Conservation (phyloP, 768 basidiomycete genomes). For the Tulasnella sp. region DNA sequence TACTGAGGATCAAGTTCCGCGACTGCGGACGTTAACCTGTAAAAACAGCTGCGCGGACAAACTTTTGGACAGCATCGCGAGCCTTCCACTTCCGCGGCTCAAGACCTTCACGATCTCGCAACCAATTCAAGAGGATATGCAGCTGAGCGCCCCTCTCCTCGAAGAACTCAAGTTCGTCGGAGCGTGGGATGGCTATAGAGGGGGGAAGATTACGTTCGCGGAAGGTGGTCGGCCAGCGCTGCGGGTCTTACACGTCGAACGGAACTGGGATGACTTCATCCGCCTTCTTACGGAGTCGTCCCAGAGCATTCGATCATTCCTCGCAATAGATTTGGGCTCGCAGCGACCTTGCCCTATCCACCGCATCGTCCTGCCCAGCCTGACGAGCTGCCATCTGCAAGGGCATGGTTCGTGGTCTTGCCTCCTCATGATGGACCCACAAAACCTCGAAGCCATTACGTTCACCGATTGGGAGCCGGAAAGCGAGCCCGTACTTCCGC, state of each 20-base stretch:
- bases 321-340: background rate
- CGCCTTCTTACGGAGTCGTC: background rate
- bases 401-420: background rate
- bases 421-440: background rate
- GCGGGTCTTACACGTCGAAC: background rate
- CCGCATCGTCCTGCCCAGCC: background rate
- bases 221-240: background rate
- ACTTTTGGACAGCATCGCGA: background rate
- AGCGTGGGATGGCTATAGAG: background rate
- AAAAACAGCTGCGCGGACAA: background rate
- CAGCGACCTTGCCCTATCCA: background rate
- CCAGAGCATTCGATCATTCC: background rate
- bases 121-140: background rate
- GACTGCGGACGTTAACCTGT: background rate
- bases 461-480: background rate
- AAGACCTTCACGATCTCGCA: background rate
- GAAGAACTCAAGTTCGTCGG: background rate
- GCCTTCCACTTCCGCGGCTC: background rate
- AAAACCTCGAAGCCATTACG: no score
- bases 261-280: conserved; percentile 11
- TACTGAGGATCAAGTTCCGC: background rate
- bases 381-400: background rate
- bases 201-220: background rate
- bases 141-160: background rate
- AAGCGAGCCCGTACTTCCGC: background rate